phyloP scores from a whole-genome alignment of 108 stramenopile genomes.

The Stephanodiscus triporus region DNA sequence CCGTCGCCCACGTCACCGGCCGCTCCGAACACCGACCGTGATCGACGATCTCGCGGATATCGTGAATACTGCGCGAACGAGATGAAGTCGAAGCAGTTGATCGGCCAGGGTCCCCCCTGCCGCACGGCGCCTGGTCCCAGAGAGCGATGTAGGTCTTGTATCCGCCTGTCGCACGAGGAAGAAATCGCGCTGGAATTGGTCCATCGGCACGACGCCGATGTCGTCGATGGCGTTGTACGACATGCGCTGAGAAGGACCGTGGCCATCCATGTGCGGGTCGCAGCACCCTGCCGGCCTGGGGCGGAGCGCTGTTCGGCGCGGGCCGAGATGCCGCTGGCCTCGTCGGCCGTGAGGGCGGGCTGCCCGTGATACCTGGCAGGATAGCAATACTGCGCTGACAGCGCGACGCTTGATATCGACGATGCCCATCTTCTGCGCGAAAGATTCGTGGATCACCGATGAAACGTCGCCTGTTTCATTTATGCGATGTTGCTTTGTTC shows the following conservation, averaged over 20 bases:
- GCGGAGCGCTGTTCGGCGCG: constrained; percentile 62
- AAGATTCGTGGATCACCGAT: neutral
- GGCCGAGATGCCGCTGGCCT: constrained; percentile 62
- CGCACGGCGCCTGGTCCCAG: constrained; percentile 67
- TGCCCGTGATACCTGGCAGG: constrained; percentile 38
- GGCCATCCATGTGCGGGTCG: constrained; percentile 64
- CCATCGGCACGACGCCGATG: constrained; percentile 82
- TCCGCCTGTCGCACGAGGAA: constrained; percentile 73
- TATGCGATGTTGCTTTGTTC: neutral
- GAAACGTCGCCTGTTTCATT: neutral
- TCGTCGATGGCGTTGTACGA: constrained; percentile 83
- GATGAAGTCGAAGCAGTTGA: constrained; percentile 92
- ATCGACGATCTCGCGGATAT: constrained; percentile 67
- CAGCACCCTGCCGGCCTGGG: constrained; percentile 70
- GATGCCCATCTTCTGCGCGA: constrained; percentile 29
- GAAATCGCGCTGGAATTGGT: constrained; percentile 90
- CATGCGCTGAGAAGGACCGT: constrained; percentile 80
- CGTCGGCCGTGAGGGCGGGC: constrained; percentile 75
- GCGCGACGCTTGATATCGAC: neutral
- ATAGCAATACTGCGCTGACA: neutral
- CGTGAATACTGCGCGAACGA: constrained; percentile 83
- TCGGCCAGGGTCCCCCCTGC: constrained; percentile 84
- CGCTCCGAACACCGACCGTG: constrained; percentile 78
- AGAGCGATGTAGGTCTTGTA: constrained; percentile 66
- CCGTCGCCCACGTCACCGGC: constrained; percentile 60